phyloP scores from a whole-genome alignment of 345 rosid species.

The Euphorbia tirucalli region DNA sequence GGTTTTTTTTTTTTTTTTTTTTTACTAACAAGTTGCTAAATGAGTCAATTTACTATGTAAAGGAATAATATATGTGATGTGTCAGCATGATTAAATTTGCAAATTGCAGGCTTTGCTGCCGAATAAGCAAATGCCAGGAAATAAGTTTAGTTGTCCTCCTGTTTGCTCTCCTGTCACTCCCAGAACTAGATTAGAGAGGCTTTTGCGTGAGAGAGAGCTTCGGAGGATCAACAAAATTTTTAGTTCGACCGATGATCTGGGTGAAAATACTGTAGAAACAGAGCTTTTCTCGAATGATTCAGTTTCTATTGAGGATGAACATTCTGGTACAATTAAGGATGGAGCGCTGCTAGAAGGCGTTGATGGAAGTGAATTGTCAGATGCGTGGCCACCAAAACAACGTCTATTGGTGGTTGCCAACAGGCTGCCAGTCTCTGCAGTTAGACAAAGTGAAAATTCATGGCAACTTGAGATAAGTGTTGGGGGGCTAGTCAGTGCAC shows the following conservation, averaged over 20 bases:
- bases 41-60: background rate
- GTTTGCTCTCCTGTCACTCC: constrained; percentile 36
- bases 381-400: constrained; percentile 38
- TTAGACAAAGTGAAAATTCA: constrained; percentile 40
- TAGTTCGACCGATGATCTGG: constrained; percentile 23
- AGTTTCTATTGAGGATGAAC: constrained; percentile 24
- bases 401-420: constrained; percentile 59
- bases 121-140: constrained; percentile 37
- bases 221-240: constrained; percentile 37
- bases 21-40: background rate
- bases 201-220: constrained; percentile 49
- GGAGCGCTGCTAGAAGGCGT: constrained; percentile 22
- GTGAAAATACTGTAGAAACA: constrained; percentile 21
- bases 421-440: constrained; percentile 56
- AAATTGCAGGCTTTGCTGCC: constrained; percentile 30
- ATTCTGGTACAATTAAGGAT: constrained; percentile 23
- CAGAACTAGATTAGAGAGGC: constrained; percentile 49
- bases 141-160: constrained; percentile 36
- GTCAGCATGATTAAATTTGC: constrained; percentile 4
- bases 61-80: background rate
- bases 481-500: constrained; percentile 58
- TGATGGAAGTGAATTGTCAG: constrained; percentile 32
- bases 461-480: constrained; percentile 59
- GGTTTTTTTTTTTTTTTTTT: background rate
- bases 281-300: constrained; percentile 27